Percentiles rank a stretch among this genome's conserved stretches.
Evolutionary conservation across 306 rosid species (phyloP).

Genomic region (Vigna nakashimae): DNA sequence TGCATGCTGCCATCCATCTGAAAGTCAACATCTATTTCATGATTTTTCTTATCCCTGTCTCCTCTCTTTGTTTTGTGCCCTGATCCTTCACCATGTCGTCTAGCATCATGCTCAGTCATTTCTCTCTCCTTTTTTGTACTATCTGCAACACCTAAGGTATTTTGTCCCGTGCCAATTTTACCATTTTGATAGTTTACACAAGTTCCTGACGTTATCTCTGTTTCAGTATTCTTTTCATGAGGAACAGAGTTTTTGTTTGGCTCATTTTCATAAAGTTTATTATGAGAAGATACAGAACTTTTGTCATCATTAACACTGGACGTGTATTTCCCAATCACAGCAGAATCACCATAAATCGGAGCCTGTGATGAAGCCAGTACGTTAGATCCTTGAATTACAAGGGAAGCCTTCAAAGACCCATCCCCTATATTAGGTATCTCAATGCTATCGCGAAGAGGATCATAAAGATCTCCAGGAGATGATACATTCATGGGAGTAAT

Average conservation of each 20-base stretch:
- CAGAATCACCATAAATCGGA: constrained; percentile 52
- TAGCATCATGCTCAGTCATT: constrained; percentile 40
- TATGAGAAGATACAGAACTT: constrained; percentile 83
- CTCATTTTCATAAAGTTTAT: constrained; percentile 59
- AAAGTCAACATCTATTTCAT: constrained; percentile 59
- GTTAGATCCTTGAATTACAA: constrained; percentile 57
- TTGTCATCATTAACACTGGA: constrained; percentile 65
- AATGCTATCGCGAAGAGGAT: constrained; percentile 73
- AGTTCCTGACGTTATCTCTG: constrained; percentile 67
- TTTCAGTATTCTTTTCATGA: constrained; percentile 62
- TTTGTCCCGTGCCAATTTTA: constrained; percentile 48
- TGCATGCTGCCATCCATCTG: constrained; percentile 52
- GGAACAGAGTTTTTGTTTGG: constrained; percentile 49
- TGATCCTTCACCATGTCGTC: constrained; percentile 58
- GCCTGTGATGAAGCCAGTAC: constrained; percentile 49
- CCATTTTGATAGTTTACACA: constrained; percentile 57
- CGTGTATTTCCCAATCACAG: constrained; percentile 57
- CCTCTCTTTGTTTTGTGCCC: constrained; percentile 55
- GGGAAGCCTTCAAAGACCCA: constrained; percentile 64
- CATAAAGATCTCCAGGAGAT: constrained; percentile 65
- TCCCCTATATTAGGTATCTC: constrained; percentile 79
- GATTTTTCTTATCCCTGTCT: constrained; percentile 52
- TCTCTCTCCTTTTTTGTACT: constrained; percentile 45
- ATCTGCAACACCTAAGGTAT: constrained; percentile 49
- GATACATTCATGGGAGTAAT: constrained; percentile 63